phyloP scores from a whole-genome alignment of 2,329 filamentous ascomycete species.

The Pestalotiopsis sp. region DNA sequence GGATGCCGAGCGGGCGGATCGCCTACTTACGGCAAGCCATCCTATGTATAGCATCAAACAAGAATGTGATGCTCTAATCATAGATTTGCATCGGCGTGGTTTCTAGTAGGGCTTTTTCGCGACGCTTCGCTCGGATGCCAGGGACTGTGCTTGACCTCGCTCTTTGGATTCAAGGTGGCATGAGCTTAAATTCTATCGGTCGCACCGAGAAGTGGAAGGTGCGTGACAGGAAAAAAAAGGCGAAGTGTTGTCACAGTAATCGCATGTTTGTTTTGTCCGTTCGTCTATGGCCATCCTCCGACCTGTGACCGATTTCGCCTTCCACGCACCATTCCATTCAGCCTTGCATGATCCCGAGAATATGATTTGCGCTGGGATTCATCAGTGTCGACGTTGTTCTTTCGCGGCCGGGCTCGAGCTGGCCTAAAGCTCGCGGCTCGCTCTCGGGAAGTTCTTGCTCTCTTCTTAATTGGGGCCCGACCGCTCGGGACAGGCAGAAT shows the following conservation, averaged over 20 bases:
- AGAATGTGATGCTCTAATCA: neutral
- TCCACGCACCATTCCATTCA: too few species aligned
- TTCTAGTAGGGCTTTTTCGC: neutral
- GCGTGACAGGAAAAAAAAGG: neutral
- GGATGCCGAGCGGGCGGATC: neutral
- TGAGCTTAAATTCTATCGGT: neutral
- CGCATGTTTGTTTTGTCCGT: too few species aligned
- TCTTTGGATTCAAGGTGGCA: neutral
- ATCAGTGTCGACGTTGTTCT: too few species aligned
- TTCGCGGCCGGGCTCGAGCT: too few species aligned
- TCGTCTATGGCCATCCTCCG: too few species aligned
- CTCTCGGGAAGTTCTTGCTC: slow-evolving; percentile 1
- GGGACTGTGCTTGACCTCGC: neutral
- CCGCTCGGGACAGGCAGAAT: neutral
- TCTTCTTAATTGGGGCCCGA: neutral
- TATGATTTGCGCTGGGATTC: too few species aligned
- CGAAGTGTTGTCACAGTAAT: neutral
- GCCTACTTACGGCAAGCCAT: neutral
- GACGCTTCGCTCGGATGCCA: neutral
- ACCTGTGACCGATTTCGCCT: too few species aligned
- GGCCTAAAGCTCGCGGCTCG: neutral
- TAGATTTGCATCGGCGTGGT: neutral
- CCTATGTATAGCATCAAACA: neutral
- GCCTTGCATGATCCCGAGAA: too few species aligned
- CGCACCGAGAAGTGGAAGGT: neutral